Percentiles rank a stretch among this genome's conserved stretches.
These are phyloP conservation scores for Dictyostelium intermedium DNA, from an alignment of 78 protist genomes.

Conservation along the genomic window DNA sequence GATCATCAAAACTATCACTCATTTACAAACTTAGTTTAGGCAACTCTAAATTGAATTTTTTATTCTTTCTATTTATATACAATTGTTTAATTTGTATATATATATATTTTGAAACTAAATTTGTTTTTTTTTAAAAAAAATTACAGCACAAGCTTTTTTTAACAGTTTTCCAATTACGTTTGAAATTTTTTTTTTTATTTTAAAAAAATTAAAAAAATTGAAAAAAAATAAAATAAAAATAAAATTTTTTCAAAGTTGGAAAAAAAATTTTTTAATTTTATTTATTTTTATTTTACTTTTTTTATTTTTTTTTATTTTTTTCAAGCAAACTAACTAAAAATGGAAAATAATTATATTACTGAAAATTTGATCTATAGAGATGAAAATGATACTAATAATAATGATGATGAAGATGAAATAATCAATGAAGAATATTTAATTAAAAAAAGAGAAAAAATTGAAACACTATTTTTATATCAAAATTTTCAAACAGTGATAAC, in stretches of 20 bases:
- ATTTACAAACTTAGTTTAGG: not conserved
- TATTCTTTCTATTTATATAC: not conserved
- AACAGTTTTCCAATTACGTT: not conserved
- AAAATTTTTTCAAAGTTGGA: not conserved
- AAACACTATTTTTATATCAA: slow-evolving; percentile 33
- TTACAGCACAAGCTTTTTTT: not conserved
- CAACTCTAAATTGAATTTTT: not conserved
- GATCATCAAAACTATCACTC: slow-evolving; percentile 9
- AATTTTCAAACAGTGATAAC: slow-evolving; percentile 31
- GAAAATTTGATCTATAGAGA: not conserved
- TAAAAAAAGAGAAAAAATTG: slow-evolving; percentile 11
- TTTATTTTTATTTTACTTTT: not conserved
- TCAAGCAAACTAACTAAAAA: not conserved
- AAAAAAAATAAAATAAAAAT: not conserved
- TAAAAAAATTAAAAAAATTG: not conserved
- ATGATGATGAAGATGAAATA: not conserved
- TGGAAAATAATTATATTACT: not conserved
- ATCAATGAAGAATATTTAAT: not conserved
- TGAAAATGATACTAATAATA: not conserved
- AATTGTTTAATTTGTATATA: not conserved
- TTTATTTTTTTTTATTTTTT: not conserved
- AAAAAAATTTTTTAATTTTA: not conserved
- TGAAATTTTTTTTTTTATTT: not conserved
- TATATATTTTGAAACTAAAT: not conserved
- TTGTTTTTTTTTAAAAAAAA: not conserved